A percentile compares a stretch with the other conserved stretches of the same genome.
phyloP scores from a whole-genome alignment of 495 filamentous ascomycete genomes.

The Bombardia bombarda region DNA sequence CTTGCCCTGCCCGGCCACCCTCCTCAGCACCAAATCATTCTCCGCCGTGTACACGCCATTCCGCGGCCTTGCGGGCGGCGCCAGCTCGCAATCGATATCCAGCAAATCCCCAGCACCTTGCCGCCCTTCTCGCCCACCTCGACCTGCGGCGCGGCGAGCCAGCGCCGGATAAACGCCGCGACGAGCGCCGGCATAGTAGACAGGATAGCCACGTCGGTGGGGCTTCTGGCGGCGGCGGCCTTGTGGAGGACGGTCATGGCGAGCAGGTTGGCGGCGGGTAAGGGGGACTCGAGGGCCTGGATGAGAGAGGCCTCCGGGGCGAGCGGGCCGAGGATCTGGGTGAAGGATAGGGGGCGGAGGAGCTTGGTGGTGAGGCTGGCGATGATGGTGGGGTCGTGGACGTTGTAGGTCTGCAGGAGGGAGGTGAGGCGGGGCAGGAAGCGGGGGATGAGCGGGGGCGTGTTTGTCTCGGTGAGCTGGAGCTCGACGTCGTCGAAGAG shows the following conservation, averaged over 20 bases:
- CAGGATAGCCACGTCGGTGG: slow-evolving; percentile 60
- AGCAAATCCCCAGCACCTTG: slow-evolving; percentile 62
- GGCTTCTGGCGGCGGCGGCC: slow-evolving; percentile 53
- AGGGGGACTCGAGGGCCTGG: slow-evolving; percentile 49
- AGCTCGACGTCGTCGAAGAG: slow-evolving; percentile 48
- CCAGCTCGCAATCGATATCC: slow-evolving; percentile 53
- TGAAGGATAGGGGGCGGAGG: slow-evolving; percentile 42
- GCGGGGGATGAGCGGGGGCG: slow-evolving; percentile 34
- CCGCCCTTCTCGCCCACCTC: slow-evolving; percentile 66
- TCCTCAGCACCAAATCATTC: slow-evolving; percentile 28
- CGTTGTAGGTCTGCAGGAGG: slow-evolving; percentile 39
- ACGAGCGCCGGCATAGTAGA: slow-evolving; percentile 57
- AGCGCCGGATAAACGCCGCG: slow-evolving; percentile 53
- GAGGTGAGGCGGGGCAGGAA: slow-evolving; percentile 42
- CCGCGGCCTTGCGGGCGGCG: slow-evolving; percentile 36
- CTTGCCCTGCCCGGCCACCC: slow-evolving; percentile 49
- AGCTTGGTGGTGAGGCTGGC: slow-evolving; percentile 46
- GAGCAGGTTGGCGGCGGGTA: slow-evolving; percentile 59
- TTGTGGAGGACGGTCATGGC: slow-evolving; percentile 66
- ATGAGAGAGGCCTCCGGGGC: slow-evolving; percentile 46
- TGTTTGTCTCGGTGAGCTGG: slow-evolving; percentile 45
- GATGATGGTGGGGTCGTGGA: slow-evolving; percentile 43
- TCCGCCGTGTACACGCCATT: slow-evolving; percentile 1
- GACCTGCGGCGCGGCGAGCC: slow-evolving; percentile 63
- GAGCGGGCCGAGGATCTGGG: slow-evolving; percentile 41